Conservation (phyloP, 2,329 filamentous ascomycete species). For the Calonectria ilicicola region DNA sequence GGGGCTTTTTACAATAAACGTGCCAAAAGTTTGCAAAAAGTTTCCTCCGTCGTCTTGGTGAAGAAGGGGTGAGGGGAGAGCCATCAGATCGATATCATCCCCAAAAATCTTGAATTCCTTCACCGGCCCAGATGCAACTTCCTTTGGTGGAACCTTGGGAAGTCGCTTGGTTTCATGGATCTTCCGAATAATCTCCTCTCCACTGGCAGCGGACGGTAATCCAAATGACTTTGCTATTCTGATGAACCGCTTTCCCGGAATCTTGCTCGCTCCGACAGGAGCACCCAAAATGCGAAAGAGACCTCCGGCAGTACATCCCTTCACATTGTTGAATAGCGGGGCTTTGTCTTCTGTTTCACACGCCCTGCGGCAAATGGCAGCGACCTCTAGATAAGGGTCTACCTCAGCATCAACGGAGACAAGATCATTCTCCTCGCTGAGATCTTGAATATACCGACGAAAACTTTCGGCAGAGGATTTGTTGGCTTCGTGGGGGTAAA, state of each 20-base stretch:
- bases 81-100: conserved; percentile 43
- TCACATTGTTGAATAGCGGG: conserved; percentile 64
- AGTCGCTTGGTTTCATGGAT: conserved; percentile 41
- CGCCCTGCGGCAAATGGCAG: conserved; percentile 58
- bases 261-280: conserved; percentile 48
- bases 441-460: conserved; percentile 21
- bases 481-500: not conserved
- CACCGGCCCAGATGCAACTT: conserved; percentile 39
- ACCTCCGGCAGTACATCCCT: conserved; percentile 54
- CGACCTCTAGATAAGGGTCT: conserved; percentile 58
- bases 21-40: conserved; percentile 64
- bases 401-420: conserved; percentile 55
- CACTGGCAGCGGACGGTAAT: conserved; percentile 40
- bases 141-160: conserved; percentile 41
- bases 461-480: conserved; percentile 8
- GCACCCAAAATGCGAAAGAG: conserved; percentile 59
- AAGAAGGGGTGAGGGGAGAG: conserved; percentile 55
- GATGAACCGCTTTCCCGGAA: conserved; percentile 49
- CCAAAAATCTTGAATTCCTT: conserved; percentile 23
- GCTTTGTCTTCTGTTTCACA: conserved; percentile 59
- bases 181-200: conserved; percentile 53
- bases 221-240: conserved; percentile 56
- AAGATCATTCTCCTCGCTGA: conserved; percentile 52
- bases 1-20: conserved; percentile 59
- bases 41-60: conserved; percentile 60